Base-by-base conservation (phyloP, 108 stramenopile species). In the Cyclotella baltica region DNA sequence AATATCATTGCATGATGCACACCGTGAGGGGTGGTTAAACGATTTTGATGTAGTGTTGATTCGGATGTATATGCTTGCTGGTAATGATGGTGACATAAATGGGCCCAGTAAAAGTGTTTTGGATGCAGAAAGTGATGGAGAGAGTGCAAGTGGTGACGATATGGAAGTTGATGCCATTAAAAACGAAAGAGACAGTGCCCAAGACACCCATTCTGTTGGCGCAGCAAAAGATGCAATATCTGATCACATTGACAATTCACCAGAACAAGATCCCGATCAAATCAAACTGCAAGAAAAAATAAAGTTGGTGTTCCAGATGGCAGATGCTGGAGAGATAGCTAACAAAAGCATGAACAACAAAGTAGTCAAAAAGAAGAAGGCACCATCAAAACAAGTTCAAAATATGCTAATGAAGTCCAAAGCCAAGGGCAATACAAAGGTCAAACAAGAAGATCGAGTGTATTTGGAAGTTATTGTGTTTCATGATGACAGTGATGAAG, bases 321-420 rank as follows among this genome's bases (percentile, higher is more conserved):
- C 68, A 25, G 67, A 33, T 6, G 48, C 31, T 51, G 33, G 20
- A 29, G 64, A 53, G 34, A 27, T 53, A 9, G 15, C 19, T n/a
- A 53, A 13, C 19, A 56, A 56, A 37, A 30, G 75, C 27, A 64
- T 67, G 18, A 20, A 2, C 0, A 68, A 61, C 30, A 38, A 37
- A 48, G 33, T 31, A 30, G 65, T 71, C 23, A 74, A 78, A 57
- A 92, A 90, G 72, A 88, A 84, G 55, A 86, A 81, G 51, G 77
- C 85, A 35, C 81, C 81, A 46, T 90, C 90, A 6, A 79, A 83
- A 43, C 89, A 93, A 87, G 89, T 93, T 2, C 87, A 82, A 11
- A 48, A 67, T 6, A 91, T 93, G 93, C 66, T 93, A 29, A 81
- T 91, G 25, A 91, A 92, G 69, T 88, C 86, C 30, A 83, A 90